Base-by-base conservation (phyloP, 2,329 filamentous ascomycete species). In the Epichloe baconii region DNA sequence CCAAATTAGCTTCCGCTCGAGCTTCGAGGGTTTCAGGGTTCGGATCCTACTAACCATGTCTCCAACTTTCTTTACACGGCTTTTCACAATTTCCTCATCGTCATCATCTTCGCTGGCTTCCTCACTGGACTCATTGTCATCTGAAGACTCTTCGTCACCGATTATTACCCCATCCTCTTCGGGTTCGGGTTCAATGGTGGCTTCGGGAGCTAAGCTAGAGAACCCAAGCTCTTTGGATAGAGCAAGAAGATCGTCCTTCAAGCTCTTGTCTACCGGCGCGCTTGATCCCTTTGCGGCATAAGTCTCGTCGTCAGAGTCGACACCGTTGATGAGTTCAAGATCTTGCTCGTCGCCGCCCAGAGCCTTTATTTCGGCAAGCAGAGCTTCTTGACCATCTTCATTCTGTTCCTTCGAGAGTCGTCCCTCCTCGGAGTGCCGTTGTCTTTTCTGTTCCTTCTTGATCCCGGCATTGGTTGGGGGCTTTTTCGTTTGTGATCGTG, bases 291-390 rank as follows among this genome's bases (percentile, higher is more conserved):
- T 59, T n/a, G 54, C 57, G 43, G 54, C 56, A 42, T 61, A 59
- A 19, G 62, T 66, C 48, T 69, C 66, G 51, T 71, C 67, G 17
- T 70, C 68, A 4, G 70, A 73, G 36, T 70, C 66, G 12, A 71
- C 67, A 53, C 76, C 78, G 42, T 73, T 76, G 49, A 85, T 74
- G 36, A 85, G 72, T 37, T 79, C 76, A 43, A 83, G 63, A 55
- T 85, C 82, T 42, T 79, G 72, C 63, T 85, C 78, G 49, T 83
- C 79, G 14, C 82, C 82, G 3, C 81, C 82, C 2, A 86, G 68
- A 14, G 78, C 79, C 56, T 74, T 71, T 54, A 85, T 85, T 59
- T 85, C 82, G 51, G 79, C 74, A 7, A 85, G 66, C 4, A 85
- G 67, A 12, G 65, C 62, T 35, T 69, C 67, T n/a, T 64, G 57